Evolutionary conservation across 192 early-diverging fungal genomes (phyloP).

Genomic region (Linnemannia elongata): DNA sequence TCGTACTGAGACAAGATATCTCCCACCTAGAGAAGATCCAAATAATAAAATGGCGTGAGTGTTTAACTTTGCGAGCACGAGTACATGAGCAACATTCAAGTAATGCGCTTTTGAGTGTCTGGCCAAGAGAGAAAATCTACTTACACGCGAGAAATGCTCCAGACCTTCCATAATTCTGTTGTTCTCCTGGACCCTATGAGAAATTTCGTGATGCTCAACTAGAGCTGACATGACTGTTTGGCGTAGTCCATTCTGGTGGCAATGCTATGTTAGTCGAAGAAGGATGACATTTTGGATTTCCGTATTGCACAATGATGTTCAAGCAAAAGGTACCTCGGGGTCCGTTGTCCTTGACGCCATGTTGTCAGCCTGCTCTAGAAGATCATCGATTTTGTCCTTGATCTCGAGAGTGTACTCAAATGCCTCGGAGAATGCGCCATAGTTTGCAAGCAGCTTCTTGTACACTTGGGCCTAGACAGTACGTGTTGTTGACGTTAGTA

Average conservation of each 20-base stretch:
- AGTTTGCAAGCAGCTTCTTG: slow-evolving; percentile 54
- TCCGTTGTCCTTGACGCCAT: slow-evolving; percentile 22
- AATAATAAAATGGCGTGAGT: too few species aligned
- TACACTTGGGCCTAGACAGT: slow-evolving; percentile 42
- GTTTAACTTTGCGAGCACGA: background rate
- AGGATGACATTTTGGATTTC: background rate
- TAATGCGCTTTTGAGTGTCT: background rate
- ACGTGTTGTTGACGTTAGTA: background rate
- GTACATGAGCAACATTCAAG: background rate
- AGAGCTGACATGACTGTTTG: slow-evolving; percentile 42
- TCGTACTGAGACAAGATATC: slow-evolving; percentile 44
- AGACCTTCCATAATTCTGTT: slow-evolving; percentile 35
- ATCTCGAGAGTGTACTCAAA: slow-evolving; percentile 45
- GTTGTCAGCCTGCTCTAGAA: slow-evolving; percentile 24
- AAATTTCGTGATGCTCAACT: slow-evolving; percentile 44
- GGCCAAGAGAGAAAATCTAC: background rate
- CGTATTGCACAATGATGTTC: too few species aligned
- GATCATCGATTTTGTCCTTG: slow-evolving; percentile 42
- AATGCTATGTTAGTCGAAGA: background rate
- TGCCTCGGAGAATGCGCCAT: slow-evolving; percentile 40
- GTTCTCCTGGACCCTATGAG: slow-evolving; percentile 48
- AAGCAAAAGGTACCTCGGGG: slow-evolving; percentile 24
- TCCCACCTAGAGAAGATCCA: slow-evolving; percentile 20
- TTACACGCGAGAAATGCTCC: slow-evolving; percentile 42
- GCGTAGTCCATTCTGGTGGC: slow-evolving; percentile 29